Evolutionary conservation across 1,139 yeast species (phyloP).

Genomic region (Candida buenavistaensis): DNA sequence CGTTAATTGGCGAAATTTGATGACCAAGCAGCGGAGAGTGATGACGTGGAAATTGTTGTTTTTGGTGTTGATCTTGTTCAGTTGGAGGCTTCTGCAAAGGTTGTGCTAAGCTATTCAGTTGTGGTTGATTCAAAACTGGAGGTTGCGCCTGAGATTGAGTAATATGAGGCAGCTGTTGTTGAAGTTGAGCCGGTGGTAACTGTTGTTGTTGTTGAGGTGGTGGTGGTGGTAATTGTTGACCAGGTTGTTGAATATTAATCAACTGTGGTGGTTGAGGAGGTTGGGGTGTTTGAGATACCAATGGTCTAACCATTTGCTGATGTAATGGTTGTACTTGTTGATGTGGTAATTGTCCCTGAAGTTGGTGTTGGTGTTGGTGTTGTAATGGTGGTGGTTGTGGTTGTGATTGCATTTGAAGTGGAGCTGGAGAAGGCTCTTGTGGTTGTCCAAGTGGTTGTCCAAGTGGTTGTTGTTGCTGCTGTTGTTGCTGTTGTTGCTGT

Average conservation of each 20-base stretch:
- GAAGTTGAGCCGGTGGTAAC: conserved; percentile 7
- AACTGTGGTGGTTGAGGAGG: conserved; percentile 14
- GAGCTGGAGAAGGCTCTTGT: conserved; percentile 9
- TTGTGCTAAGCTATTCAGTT: conserved; percentile 2
- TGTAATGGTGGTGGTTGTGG: too few relatives aligned
- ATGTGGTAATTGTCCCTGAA: too few relatives aligned
- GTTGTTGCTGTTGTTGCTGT: conserved; percentile 12
- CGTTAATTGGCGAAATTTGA: background rate
- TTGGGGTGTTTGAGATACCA: conserved; percentile 13
- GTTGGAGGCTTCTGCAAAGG: conserved; percentile 1
- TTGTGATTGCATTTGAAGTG: conserved; percentile 9
- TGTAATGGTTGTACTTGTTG: conserved; percentile 4
- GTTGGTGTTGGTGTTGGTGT: too few relatives aligned
- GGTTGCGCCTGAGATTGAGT: conserved; percentile 5
- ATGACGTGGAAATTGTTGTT: background rate
- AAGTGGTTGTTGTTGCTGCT: conserved; percentile 11
- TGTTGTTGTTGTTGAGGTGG: conserved; percentile 6
- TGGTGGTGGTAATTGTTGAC: conserved; percentile 8
- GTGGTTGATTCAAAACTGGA: conserved; percentile 1
- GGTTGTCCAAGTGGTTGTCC: conserved; percentile 12
- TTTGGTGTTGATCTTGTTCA: background rate
- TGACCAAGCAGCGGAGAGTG: background rate
- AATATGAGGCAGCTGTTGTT: conserved; percentile 2
- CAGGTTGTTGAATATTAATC: conserved; percentile 4
- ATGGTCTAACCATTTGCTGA: conserved; percentile 16